Conservation (phyloP, 2,329 filamentous ascomycete species). For the Canariomyces notabilis region DNA sequence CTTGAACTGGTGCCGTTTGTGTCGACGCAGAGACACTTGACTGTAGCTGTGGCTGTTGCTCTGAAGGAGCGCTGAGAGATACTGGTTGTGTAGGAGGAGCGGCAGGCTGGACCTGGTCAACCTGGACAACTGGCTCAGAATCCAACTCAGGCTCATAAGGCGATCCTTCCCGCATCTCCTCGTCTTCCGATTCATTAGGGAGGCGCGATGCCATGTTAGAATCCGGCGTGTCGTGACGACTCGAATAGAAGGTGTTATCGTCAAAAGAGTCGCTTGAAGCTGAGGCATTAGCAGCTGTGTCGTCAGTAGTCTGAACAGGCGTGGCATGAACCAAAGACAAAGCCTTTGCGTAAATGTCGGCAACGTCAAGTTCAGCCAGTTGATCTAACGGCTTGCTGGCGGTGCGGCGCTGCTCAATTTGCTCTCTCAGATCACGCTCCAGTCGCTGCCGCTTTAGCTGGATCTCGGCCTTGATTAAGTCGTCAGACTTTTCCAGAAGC, state of each 20-base stretch:
- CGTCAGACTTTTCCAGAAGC: constrained; percentile 79
- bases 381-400: constrained; percentile 44
- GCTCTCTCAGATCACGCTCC: constrained; percentile 71
- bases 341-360: constrained; percentile 67
- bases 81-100: constrained; percentile 1
- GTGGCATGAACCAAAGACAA: constrained; percentile 66
- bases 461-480: constrained; percentile 75
- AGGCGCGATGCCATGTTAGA: constrained; percentile 44
- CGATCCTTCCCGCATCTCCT: constrained; percentile 35
- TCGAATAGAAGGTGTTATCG: constrained; percentile 94
- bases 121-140: constrained; percentile 21
- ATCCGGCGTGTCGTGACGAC: constrained; percentile 75
- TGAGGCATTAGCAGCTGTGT: constrained; percentile 54
- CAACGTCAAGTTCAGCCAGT: constrained; percentile 62
- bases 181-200: constrained; percentile 42
- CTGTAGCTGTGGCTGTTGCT: constrained; percentile 6
- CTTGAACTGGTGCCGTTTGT: background rate
- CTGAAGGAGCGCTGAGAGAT: constrained; percentile 2
- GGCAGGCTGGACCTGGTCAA: constrained; percentile 8
- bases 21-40: background rate
- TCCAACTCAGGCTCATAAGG: constrained; percentile 32
- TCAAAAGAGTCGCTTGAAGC: constrained; percentile 76
- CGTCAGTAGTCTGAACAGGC: constrained; percentile 53
- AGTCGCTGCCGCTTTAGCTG: constrained; percentile 74
- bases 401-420: constrained; percentile 60